These are phyloP conservation scores for Aaosphaeria arxii DNA, from an alignment of 2,329 filamentous ascomycete genomes.

Conservation along the genomic window DNA sequence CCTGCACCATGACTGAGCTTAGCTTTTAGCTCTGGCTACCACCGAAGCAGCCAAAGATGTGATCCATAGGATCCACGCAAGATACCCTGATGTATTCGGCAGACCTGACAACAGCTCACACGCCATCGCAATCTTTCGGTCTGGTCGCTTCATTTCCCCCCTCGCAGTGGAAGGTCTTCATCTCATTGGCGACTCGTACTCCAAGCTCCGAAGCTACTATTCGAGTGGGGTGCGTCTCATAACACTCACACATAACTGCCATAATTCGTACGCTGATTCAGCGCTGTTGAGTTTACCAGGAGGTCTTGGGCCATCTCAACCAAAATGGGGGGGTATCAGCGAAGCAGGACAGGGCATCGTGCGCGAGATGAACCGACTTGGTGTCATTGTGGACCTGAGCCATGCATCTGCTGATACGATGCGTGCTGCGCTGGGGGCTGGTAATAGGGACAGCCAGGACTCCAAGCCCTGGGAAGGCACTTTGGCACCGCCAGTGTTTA, in stretches of 20 bases:
- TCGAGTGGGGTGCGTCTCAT: constrained; percentile 74
- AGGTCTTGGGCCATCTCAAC: constrained; percentile 30
- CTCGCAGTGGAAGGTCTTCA: constrained; percentile 76
- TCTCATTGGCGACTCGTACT: constrained; percentile 82
- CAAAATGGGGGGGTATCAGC: constrained; percentile 71
- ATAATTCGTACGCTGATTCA: constrained; percentile 85
- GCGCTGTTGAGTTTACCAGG: constrained; percentile 44
- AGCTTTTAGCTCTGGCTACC: background rate
- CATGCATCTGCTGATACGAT: constrained; percentile 80
- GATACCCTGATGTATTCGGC: background rate
- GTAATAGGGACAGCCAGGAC: constrained; percentile 11
- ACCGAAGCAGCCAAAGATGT: background rate
- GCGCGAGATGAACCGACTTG: constrained; percentile 88
- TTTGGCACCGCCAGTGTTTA: constrained; percentile 81
- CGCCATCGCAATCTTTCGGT: constrained; percentile 51
- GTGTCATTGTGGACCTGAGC: constrained; percentile 88
- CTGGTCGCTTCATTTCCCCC: constrained; percentile 64
- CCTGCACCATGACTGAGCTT: background rate
- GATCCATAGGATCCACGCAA: background rate
- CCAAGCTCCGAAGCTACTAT: constrained; percentile 73
- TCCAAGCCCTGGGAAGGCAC: constrained; percentile 61
- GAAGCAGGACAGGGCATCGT: constrained; percentile 66
- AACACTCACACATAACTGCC: constrained; percentile 92
- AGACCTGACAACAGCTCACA: constrained; percentile 48
- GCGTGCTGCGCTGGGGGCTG: constrained; percentile 70